These are phyloP conservation scores for Pigoraptor vietnamica DNA, from an alignment of 78 protist genomes.

Conservation along the genomic window DNA sequence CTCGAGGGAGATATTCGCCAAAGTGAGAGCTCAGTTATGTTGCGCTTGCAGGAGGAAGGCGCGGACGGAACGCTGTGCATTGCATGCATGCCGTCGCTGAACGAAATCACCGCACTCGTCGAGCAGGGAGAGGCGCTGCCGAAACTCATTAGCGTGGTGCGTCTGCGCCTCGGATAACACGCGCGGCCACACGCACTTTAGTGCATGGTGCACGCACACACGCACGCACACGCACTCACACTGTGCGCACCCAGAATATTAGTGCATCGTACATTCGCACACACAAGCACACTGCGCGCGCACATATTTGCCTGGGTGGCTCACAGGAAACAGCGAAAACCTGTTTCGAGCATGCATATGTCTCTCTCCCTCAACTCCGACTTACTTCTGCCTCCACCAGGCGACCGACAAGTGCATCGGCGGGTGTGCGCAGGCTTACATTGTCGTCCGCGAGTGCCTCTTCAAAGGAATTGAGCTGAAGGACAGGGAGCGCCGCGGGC, in stretches of 20 bases:
- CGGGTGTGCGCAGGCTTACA: neutral
- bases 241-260: no score
- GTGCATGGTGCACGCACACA: no score
- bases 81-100: neutral
- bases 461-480: neutral
- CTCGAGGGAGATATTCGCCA: no score
- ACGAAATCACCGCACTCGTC: neutral
- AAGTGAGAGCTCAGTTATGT: no score
- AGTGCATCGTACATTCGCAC: no score
- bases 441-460: neutral
- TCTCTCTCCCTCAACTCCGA: no score
- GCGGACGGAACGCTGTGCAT: neutral
- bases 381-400: neutral
- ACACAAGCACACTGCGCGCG: no score
- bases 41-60: neutral
- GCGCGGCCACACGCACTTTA: neutral
- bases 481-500: neutral
- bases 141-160: neutral
- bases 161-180: neutral
- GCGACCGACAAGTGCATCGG: neutral
- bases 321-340: no score
- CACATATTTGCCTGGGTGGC: no score
- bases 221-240: no score
- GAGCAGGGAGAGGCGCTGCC: neutral
- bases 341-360: no score